Evolutionary conservation across 306 rosid species (phyloP).

Genomic region (Cicer cuneatum): DNA sequence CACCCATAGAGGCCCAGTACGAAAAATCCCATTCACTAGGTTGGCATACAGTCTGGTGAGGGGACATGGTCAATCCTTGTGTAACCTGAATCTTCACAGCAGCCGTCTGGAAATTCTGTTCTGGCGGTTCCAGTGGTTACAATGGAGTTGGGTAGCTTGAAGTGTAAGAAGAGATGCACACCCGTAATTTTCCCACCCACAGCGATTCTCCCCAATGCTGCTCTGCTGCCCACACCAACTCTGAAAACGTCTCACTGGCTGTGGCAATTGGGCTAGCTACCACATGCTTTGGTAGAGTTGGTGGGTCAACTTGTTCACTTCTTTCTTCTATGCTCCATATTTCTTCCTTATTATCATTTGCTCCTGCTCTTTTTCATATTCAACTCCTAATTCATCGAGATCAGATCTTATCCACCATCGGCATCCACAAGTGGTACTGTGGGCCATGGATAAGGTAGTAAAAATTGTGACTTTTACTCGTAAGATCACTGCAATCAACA

Average conservation of each 20-base stretch:
- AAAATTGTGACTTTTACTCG: background rate
- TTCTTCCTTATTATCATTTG: background rate
- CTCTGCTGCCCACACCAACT: background rate
- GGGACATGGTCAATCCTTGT: background rate
- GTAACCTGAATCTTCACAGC: slow-evolving; percentile 1
- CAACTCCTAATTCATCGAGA: background rate
- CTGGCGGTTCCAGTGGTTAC: background rate
- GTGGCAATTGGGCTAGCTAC: background rate
- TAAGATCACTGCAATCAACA: background rate
- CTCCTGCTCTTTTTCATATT: background rate
- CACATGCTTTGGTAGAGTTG: background rate
- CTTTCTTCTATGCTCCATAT: background rate
- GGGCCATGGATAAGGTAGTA: background rate
- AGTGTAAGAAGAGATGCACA: background rate
- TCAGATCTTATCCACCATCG: background rate
- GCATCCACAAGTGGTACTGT: background rate
- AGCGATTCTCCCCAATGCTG: background rate
- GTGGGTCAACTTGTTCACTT: background rate
- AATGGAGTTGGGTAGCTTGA: slow-evolving; percentile 6
- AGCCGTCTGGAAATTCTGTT: background rate
- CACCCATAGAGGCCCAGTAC: background rate
- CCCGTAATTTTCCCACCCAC: background rate
- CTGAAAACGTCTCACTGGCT: background rate
- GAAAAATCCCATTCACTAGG: background rate
- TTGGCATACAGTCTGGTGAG: background rate